Evolutionary conservation across 2,329 filamentous ascomycete genomes (phyloP).

Genomic region (Trichoderma brevicompactum): DNA sequence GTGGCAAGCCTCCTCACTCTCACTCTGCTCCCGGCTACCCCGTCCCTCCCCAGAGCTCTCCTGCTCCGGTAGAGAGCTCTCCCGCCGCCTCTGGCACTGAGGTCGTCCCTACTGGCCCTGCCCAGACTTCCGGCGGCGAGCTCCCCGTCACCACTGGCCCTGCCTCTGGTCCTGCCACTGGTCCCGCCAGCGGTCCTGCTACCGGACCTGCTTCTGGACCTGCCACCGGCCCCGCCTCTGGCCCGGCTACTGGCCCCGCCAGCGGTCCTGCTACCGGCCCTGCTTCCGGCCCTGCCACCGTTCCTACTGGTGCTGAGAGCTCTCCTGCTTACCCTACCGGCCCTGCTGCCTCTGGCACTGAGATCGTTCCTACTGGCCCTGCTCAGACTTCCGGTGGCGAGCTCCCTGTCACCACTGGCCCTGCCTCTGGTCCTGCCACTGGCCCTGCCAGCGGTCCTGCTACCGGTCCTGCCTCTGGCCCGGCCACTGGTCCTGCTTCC

Average conservation of each 20-base stretch:
- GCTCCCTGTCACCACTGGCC: conserved; percentile 26
- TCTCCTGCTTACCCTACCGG: not conserved
- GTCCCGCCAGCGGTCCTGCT: not conserved
- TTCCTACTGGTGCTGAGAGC: conserved; percentile 8
- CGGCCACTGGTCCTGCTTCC: conserved; percentile 26
- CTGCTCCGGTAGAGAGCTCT: conserved; percentile 2
- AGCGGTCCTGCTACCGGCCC: conserved; percentile 7
- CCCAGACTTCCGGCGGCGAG: not conserved
- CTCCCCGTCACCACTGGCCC: conserved; percentile 38
- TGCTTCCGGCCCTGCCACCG: not conserved
- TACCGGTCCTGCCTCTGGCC: conserved; percentile 26
- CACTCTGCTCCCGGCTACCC: conserved; percentile 2
- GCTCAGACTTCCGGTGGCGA: conserved; percentile 1
- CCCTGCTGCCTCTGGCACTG: not conserved
- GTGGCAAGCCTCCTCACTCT: conserved; percentile 7
- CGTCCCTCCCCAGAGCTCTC: not conserved
- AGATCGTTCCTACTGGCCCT: conserved; percentile 32
- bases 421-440: conserved; percentile 5
- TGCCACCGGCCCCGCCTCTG: not conserved
- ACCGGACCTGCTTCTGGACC: not conserved
- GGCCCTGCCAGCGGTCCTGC: conserved; percentile 17
- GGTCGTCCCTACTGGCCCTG: conserved; percentile 6
- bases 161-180: conserved; percentile 27
- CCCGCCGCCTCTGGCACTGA: conserved; percentile 32
- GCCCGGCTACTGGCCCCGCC: not conserved